phyloP scores from a whole-genome alignment of 2,329 filamentous ascomycete genomes.

The Pseudogymnoascus sp. region DNA sequence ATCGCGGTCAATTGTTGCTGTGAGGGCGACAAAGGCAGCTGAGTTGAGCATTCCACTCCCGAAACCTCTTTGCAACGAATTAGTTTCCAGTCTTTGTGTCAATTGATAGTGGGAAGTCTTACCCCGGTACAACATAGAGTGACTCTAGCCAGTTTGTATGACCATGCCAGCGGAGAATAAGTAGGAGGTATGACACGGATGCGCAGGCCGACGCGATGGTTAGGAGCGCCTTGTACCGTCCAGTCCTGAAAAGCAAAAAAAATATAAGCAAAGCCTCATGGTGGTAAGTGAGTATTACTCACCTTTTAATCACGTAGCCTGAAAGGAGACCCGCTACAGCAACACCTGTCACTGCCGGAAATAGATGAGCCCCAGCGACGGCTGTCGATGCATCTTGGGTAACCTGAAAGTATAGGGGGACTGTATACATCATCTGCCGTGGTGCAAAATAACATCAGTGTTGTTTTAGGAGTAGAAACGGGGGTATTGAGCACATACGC shows the following conservation, averaged over 20 bases:
- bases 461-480: background rate
- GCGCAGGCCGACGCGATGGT: slow-evolving; percentile 43
- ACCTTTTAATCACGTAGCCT: slow-evolving; percentile 47
- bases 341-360: slow-evolving; percentile 62
- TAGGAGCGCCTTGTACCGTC: slow-evolving; percentile 49
- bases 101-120: background rate
- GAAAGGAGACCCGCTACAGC: slow-evolving; percentile 54
- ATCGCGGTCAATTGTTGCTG: slow-evolving; percentile 36
- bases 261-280: background rate
- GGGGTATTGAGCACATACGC: slow-evolving; percentile 32
- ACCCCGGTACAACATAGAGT: slow-evolving; percentile 48
- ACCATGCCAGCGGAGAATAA: slow-evolving; percentile 53
- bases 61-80: slow-evolving; percentile 33
- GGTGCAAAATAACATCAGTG: slow-evolving; percentile 2
- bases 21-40: slow-evolving; percentile 42
- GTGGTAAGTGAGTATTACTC: background rate
- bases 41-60: slow-evolving; percentile 40
- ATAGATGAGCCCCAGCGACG: slow-evolving; percentile 50
- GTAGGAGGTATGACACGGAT: slow-evolving; percentile 42
- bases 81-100: too few relatives aligned
- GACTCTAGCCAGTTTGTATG: slow-evolving; percentile 48
- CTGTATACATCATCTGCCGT: slow-evolving; percentile 51
- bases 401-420: slow-evolving; percentile 64
- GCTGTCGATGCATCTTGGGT: slow-evolving; percentile 51
- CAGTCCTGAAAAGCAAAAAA: slow-evolving; percentile 36